Percentiles rank a stretch among this genome's conserved stretches.
Conservation (phyloP, 1,139 yeast genomes). For the Diutina neorugosa region DNA sequence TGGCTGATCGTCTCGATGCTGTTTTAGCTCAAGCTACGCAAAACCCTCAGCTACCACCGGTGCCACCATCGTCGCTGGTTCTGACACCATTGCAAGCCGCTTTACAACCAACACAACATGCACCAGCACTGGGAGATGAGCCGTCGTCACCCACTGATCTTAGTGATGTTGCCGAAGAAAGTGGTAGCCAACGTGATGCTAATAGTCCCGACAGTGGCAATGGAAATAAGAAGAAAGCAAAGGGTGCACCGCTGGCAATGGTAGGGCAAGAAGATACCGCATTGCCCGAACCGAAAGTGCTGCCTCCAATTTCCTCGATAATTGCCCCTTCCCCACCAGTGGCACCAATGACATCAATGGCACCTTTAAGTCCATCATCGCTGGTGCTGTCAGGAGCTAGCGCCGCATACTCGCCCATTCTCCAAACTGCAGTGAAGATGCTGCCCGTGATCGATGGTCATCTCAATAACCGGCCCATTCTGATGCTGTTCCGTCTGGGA, state of each 20-base stretch:
- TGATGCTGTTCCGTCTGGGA: conserved; percentile 1
- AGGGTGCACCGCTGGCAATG: not conserved
- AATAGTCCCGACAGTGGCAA: not conserved
- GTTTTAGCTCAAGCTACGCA: not conserved
- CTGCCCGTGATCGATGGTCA: conserved; percentile 2
- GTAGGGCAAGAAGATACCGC: not conserved
- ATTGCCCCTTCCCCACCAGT: not conserved
- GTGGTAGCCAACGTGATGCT: not conserved
- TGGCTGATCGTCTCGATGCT: not conserved
- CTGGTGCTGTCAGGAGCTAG: not conserved
- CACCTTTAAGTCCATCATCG: not conserved
- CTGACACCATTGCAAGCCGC: not conserved
- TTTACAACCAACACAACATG: not conserved
- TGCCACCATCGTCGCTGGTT: not conserved
- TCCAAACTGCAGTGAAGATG: conserved; percentile 2
- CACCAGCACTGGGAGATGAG: not conserved
- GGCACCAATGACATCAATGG: not conserved
- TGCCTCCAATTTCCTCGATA: not conserved
- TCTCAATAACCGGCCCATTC: not conserved
- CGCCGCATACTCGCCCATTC: conserved; percentile 1
- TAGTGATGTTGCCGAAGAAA: conserved; percentile 1
- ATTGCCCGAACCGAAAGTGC: not conserved
- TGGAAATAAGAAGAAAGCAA: not conserved
- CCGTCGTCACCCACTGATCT: not conserved
- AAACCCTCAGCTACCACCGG: not conserved